phyloP scores from a whole-genome alignment of 208 protist genomes.

The Trypanosoma conorhini region DNA sequence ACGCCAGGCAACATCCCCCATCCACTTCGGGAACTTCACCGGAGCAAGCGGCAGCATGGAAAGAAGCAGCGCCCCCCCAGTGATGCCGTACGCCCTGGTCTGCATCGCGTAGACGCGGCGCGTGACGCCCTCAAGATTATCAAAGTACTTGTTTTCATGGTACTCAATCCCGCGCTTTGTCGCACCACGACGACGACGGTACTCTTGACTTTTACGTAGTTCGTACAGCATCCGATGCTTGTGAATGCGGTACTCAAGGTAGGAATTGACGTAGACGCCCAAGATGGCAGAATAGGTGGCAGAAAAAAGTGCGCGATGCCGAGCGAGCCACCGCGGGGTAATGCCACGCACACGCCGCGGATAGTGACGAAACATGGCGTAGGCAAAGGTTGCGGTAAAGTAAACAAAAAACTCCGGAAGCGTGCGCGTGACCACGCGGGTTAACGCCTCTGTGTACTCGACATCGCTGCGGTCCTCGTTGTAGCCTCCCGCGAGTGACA shows the following conservation, averaged over 20 bases:
- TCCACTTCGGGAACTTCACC: slow-evolving; percentile 85
- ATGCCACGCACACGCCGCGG: slow-evolving; percentile 74
- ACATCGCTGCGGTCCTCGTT: slow-evolving; percentile 87
- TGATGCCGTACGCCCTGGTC: slow-evolving; percentile 53
- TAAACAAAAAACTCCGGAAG: slow-evolving; percentile 86
- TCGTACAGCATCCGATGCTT: slow-evolving; percentile 81
- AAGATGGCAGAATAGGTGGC: slow-evolving; percentile 63
- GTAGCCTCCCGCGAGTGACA: slow-evolving; percentile 84
- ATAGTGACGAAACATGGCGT: slow-evolving; percentile 83
- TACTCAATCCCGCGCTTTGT: slow-evolving; percentile 54
- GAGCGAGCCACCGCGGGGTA: slow-evolving; percentile 75
- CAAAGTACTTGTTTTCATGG: slow-evolving; percentile 70
- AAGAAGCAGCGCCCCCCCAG: slow-evolving; percentile 44
- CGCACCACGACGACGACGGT: slow-evolving; percentile 69
- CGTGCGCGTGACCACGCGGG: slow-evolving; percentile 55
- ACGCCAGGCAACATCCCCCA: slow-evolving; percentile 88
- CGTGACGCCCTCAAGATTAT: slow-evolving; percentile 76
- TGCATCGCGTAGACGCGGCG: slow-evolving; percentile 76
- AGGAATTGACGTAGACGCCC: slow-evolving; percentile 66
- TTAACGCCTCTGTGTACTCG: slow-evolving; percentile 83
- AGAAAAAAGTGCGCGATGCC: slow-evolving; percentile 81
- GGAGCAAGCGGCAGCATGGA: slow-evolving; percentile 72
- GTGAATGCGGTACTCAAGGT: slow-evolving; percentile 80
- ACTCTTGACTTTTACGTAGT: slow-evolving; percentile 73
- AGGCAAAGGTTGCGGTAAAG: slow-evolving; percentile 71